Evolutionary conservation across 2,329 filamentous ascomycete genomes (phyloP).

Genomic region (Decorospora gaudefroyi): DNA sequence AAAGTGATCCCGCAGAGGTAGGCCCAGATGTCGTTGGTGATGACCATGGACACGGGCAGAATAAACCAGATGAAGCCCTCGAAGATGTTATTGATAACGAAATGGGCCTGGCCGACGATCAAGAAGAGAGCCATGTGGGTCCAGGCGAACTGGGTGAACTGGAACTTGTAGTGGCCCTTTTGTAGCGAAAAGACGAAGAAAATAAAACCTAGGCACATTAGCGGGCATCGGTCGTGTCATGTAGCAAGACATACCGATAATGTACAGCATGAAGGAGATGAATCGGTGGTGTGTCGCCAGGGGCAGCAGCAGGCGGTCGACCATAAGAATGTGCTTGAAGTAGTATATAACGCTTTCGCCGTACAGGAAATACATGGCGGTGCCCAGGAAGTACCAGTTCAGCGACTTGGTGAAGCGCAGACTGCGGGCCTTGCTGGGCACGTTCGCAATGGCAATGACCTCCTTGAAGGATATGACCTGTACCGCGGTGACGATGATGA

Average conservation of each 20-base stretch:
- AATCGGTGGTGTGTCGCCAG: constrained; percentile 97
- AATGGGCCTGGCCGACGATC: constrained; percentile 96
- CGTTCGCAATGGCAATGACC: constrained; percentile 95
- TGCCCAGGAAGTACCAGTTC: constrained; percentile 99
- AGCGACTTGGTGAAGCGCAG: constrained; percentile 92
- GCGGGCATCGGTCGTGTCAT: constrained; percentile 1
- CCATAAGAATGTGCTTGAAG: constrained; percentile 97
- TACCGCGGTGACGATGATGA: constrained; percentile 86
- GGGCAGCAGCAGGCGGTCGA: constrained; percentile 89
- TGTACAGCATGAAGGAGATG: constrained; percentile 97
- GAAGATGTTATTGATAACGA: constrained; percentile 99
- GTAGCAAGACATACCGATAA: constrained; percentile 79
- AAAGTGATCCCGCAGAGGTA: constrained; percentile 98
- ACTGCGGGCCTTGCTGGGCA: constrained; percentile 87
- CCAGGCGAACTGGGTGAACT: constrained; percentile 99
- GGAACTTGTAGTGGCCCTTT: constrained; percentile 95
- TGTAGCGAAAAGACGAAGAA: constrained; percentile 96
- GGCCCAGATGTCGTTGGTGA: constrained; percentile 98
- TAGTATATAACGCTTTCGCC: constrained; percentile 99
- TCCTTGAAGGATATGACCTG: constrained; percentile 99
- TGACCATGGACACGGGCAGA: constrained; percentile 89
- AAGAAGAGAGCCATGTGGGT: constrained; percentile 98
- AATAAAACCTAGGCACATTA: constrained; percentile 74
- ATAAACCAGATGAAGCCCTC: constrained; percentile 99
- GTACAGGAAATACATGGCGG: constrained; percentile 98